These are phyloP conservation scores for Mycena olivaceomarginata DNA, from an alignment of 768 basidiomycete species.

Conservation along the genomic window DNA sequence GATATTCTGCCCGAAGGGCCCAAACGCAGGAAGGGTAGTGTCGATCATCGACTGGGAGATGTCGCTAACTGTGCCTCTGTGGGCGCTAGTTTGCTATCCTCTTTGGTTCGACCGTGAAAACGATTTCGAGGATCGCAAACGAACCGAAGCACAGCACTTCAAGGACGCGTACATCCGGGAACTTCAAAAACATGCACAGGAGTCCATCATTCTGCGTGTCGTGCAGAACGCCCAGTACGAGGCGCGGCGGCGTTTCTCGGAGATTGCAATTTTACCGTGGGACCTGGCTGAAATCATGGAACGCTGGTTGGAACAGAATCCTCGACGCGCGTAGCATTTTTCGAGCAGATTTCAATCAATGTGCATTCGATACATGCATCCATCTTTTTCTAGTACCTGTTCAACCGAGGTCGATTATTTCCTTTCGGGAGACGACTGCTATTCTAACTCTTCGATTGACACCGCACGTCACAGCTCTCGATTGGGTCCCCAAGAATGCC, in stretches of 20 bases:
- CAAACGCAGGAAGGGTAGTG: conserved; percentile 45
- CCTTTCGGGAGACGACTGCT: neutral
- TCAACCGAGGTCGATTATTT: neutral
- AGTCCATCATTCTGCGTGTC: conserved; percentile 44
- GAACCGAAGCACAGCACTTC: conserved; percentile 44
- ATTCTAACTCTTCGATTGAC: neutral
- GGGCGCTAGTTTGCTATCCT: conserved; percentile 47
- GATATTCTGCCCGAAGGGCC: conserved; percentile 44
- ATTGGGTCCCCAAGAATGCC: conserved; percentile 17
- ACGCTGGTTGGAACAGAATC: conserved; percentile 28
- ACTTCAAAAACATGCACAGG: conserved; percentile 44
- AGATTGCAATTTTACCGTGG: conserved; percentile 46
- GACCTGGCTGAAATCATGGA: conserved; percentile 46
- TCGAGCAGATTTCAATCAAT: neutral
- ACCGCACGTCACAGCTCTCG: neutral
- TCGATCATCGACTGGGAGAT: conserved; percentile 50
- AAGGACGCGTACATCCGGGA: conserved; percentile 49
- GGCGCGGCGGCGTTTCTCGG: conserved; percentile 41
- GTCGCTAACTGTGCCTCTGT: conserved; percentile 45
- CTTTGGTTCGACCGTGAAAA: conserved; percentile 44
- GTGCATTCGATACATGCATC: neutral
- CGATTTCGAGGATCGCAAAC: conserved; percentile 23
- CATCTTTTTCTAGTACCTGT: neutral
- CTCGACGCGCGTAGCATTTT: conserved; percentile 11
- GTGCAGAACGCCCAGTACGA: conserved; percentile 48